Conservation (phyloP, 768 basidiomycete genomes). For the Leccinum rimulosum region DNA sequence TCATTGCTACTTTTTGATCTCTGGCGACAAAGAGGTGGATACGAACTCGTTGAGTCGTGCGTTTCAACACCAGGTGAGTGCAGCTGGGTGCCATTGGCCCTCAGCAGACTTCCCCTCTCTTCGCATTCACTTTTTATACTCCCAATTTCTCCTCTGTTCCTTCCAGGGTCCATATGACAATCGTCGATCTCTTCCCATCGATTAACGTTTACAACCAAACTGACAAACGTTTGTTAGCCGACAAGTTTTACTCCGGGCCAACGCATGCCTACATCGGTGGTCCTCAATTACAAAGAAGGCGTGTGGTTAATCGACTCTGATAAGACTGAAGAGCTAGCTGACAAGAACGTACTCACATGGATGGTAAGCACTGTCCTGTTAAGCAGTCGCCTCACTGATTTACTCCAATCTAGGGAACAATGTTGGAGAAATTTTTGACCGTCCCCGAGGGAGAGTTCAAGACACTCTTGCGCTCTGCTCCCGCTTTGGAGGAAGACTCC, state of each 20-base stretch:
- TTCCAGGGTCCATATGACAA: background rate
- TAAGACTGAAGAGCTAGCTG: slow-evolving; percentile 37
- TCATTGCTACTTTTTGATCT: slow-evolving; percentile 88
- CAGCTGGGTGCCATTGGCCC: no score
- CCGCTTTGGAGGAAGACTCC: slow-evolving; percentile 26
- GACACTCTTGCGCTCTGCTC: slow-evolving; percentile 43
- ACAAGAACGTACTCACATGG: slow-evolving; percentile 74
- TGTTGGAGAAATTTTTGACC: slow-evolving; percentile 89
- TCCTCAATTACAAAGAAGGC: slow-evolving; percentile 63
- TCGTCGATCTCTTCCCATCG: background rate
- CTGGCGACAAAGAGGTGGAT: slow-evolving; percentile 66
- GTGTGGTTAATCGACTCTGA: slow-evolving; percentile 66
- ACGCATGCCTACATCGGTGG: slow-evolving; percentile 69
- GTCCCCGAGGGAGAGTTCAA: slow-evolving; percentile 60
- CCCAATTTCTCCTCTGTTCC: background rate
- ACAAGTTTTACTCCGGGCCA: slow-evolving; percentile 74
- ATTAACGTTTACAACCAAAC: background rate
- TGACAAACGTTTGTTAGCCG: slow-evolving; percentile 38
- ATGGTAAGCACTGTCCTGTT: slow-evolving; percentile 46
- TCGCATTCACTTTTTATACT: background rate
- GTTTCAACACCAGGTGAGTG: slow-evolving; percentile 59
- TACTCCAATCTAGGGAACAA: slow-evolving; percentile 59
- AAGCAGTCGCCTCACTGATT: background rate
- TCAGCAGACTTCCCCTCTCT: background rate
- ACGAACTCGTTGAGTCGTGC: slow-evolving; percentile 54